Percentiles rank a stretch among this genome's conserved stretches.
Conservation (phyloP, 2,329 filamentous ascomycete species). For the Pseudogymnoascus sp. region DNA sequence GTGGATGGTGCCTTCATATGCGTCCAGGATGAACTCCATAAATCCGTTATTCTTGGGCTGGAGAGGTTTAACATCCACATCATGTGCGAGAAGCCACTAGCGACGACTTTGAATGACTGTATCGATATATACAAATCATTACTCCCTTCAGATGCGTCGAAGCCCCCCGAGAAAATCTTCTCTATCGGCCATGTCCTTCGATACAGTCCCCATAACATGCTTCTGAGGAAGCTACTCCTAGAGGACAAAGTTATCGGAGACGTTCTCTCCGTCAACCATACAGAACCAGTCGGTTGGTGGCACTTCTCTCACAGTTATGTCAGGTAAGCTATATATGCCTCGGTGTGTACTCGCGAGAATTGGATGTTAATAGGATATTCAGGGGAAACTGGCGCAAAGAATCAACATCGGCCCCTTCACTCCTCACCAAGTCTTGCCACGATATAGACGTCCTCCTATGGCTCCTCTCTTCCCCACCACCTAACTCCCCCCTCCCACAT, state of each 20-base stretch:
- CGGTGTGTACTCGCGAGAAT: no score
- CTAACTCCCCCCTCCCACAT: conserved; percentile 33
- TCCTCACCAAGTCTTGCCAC: conserved; percentile 93
- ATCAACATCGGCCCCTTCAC: conserved; percentile 64
- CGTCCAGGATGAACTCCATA: conserved; percentile 83
- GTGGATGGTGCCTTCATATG: conserved; percentile 57
- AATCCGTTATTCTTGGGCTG: conserved; percentile 67
- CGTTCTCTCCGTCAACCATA: conserved; percentile 78
- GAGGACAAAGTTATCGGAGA: conserved; percentile 73
- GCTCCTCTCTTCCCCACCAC: conserved; percentile 63
- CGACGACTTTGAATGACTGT: conserved; percentile 70
- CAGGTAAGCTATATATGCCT: conserved; percentile 32
- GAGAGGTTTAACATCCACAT: conserved; percentile 68
- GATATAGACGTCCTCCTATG: conserved; percentile 91
- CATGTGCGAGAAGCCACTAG: conserved; percentile 92
- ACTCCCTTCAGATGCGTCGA: conserved; percentile 28
- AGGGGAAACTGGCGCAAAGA: conserved; percentile 88
- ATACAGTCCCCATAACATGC: conserved; percentile 86
- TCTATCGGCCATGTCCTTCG: conserved; percentile 89
- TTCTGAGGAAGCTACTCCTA: conserved; percentile 69
- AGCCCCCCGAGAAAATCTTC: conserved; percentile 50
- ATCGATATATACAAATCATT: conserved; percentile 61
- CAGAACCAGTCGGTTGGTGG: conserved; percentile 93
- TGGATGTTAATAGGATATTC: conserved; percentile 8
- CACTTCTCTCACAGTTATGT: conserved; percentile 91